These are phyloP conservation scores for Hibiscus trionum DNA, from an alignment of 345 rosid species.

Conservation along the genomic window DNA sequence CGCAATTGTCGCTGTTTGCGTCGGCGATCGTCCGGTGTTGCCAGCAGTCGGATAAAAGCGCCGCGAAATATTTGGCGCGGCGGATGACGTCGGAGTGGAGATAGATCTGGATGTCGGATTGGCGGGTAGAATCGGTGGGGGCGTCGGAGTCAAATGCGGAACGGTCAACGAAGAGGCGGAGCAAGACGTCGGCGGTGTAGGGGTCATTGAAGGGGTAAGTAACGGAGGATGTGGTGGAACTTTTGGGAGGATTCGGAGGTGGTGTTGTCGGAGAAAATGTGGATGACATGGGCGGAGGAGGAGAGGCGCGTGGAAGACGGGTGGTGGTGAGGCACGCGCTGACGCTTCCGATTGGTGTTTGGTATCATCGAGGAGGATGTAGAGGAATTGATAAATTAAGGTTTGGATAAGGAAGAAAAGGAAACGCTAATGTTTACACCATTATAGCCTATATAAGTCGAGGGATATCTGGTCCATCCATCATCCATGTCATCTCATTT, in stretches of 20 bases:
- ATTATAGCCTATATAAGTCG: too few species aligned
- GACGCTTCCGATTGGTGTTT: slow-evolving; percentile 31
- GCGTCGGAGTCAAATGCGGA: slow-evolving; percentile 15
- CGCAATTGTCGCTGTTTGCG: neutral
- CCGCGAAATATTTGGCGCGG: slow-evolving; percentile 53
- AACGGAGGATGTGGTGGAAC: slow-evolving; percentile 22
- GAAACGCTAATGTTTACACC: neutral
- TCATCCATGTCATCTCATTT: neutral
- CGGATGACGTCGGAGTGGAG: slow-evolving; percentile 50
- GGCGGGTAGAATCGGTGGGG: neutral
- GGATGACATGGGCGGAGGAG: slow-evolving; percentile 17
- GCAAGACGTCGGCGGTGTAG: slow-evolving; percentile 42
- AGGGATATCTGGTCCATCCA: neutral
- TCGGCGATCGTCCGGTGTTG: slow-evolving; percentile 6
- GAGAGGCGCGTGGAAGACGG: slow-evolving; percentile 23
- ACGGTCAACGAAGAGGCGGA: slow-evolving; percentile 28
- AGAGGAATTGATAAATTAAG: neutral
- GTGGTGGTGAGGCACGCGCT: slow-evolving; percentile 24
- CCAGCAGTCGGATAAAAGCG: slow-evolving; percentile 65
- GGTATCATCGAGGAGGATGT: slow-evolving; percentile 18
- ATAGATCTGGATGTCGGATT: slow-evolving; percentile 38
- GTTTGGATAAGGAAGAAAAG: slow-evolving; percentile 5
- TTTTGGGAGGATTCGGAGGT: slow-evolving; percentile 23
- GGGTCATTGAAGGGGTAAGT: slow-evolving; percentile 32
- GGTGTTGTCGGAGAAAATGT: slow-evolving; percentile 17